Evolutionary conservation across 345 rosid genomes (phyloP).

Genomic region (Linum usitatissimum): DNA sequence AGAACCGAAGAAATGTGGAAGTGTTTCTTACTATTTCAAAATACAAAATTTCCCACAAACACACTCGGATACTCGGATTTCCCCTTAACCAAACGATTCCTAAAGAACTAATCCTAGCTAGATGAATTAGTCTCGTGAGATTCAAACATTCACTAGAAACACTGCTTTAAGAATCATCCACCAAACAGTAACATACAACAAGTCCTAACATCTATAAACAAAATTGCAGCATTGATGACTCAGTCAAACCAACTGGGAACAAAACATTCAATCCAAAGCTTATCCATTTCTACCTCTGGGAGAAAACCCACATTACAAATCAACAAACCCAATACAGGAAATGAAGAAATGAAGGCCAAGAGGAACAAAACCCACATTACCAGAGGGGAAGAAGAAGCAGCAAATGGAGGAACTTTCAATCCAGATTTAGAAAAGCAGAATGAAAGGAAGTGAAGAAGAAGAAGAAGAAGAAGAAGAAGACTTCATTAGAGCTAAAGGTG

Average conservation of each 20-base stretch:
- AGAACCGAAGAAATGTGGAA: no score
- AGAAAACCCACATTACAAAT: background rate
- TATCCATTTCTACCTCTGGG: no score
- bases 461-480: conserved; percentile 6
- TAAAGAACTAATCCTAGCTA: background rate
- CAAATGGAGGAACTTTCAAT: conserved; percentile 12
- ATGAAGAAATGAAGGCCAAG: background rate
- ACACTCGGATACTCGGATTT: no score
- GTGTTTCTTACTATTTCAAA: no score
- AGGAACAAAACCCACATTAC: background rate
- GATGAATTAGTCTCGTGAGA: no score
- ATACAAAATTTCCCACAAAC: no score
- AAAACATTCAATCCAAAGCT: background rate
- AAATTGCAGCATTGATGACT: background rate
- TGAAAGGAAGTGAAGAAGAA: conserved; percentile 12
- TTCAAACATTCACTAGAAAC: no score
- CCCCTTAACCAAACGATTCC: no score
- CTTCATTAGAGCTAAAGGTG: background rate
- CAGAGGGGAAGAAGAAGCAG: conserved; percentile 16
- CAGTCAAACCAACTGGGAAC: no score
- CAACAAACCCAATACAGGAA: background rate
- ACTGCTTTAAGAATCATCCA: no score
- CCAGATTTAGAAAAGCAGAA: conserved; percentile 14
- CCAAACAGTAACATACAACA: no score
- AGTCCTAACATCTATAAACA: conserved; percentile 2